Percentiles rank a stretch among this genome's conserved stretches.
Conservation (phyloP, 257 asterid genomes). For the Capsicum baccatum region DNA sequence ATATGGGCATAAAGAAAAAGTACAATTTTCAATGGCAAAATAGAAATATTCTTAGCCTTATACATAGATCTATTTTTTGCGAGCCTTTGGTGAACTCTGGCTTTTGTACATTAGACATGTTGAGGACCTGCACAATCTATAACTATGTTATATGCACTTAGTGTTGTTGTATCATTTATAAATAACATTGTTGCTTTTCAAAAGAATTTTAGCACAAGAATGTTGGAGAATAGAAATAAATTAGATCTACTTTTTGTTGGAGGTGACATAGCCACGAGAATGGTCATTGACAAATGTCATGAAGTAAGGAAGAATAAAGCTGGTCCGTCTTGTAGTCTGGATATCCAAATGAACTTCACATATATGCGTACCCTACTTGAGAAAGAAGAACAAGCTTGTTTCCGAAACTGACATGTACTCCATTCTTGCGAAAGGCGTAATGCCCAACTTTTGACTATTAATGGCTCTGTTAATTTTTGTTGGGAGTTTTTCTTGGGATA, state of each 20-base stretch:
- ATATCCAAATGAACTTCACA: slow-evolving; percentile 14
- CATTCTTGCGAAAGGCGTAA: background rate
- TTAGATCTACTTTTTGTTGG: background rate
- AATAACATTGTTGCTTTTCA: background rate
- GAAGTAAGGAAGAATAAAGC: background rate
- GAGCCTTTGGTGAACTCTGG: slow-evolving; percentile 3
- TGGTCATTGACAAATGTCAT: background rate
- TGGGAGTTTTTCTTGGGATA: background rate
- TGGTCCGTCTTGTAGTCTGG: background rate
- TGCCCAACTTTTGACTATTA: background rate
- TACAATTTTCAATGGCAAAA: background rate
- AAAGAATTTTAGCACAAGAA: slow-evolving; percentile 10
- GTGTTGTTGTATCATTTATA: background rate
- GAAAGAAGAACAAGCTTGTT: slow-evolving; percentile 19
- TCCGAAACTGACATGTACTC: background rate
- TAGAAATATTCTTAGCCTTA: background rate
- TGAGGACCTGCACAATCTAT: slow-evolving; percentile 11
- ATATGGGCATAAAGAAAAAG: background rate
- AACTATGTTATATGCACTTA: background rate
- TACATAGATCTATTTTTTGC: background rate
- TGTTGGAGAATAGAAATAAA: slow-evolving; percentile 9
- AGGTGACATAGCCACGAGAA: slow-evolving; percentile 5
- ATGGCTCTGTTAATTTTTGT: background rate
- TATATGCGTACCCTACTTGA: background rate
- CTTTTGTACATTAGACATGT: background rate